Evolutionary conservation across 345 rosid genomes (phyloP).

Genomic region (Linum trigynum): DNA sequence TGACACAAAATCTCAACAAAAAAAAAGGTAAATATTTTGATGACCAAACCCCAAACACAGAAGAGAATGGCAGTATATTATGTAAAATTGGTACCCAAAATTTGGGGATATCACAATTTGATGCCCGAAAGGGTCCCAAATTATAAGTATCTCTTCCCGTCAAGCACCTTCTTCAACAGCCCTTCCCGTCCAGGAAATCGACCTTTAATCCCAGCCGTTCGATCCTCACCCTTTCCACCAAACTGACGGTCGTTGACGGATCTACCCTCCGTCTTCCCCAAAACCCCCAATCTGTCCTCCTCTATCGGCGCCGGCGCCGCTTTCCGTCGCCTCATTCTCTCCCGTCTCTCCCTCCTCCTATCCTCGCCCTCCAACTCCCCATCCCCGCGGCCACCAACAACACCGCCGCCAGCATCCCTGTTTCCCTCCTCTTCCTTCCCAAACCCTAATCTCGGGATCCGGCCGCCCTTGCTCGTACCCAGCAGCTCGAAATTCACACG

Average conservation of each 20-base stretch:
- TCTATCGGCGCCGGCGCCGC: not conserved
- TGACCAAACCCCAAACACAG: too few species aligned
- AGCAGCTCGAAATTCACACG: constrained; percentile 52
- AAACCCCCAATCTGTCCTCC: not conserved
- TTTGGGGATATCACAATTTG: too few species aligned
- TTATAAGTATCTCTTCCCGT: not conserved
- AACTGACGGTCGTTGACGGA: not conserved
- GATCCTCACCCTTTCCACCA: not conserved
- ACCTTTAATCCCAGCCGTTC: not conserved
- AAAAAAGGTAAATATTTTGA: too few species aligned
- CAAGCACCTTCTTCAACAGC: constrained; percentile 1
- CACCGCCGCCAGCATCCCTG: not conserved
- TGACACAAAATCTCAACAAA: too few species aligned
- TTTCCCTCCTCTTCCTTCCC: not conserved
- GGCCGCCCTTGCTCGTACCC: constrained; percentile 66
- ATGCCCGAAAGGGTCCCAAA: not conserved
- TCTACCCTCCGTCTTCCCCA: not conserved
- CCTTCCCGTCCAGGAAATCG: constrained; percentile 3
- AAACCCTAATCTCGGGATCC: constrained; percentile 45
- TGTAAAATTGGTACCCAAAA: too few species aligned
- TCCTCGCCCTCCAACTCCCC: not conserved
- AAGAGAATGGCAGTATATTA: too few species aligned
- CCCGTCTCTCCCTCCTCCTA: not conserved
- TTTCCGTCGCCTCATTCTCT: not conserved
- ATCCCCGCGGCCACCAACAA: not conserved